Base-by-base conservation (phyloP, 2,329 filamentous ascomycete species). In the Paracamarosporium sp. region DNA sequence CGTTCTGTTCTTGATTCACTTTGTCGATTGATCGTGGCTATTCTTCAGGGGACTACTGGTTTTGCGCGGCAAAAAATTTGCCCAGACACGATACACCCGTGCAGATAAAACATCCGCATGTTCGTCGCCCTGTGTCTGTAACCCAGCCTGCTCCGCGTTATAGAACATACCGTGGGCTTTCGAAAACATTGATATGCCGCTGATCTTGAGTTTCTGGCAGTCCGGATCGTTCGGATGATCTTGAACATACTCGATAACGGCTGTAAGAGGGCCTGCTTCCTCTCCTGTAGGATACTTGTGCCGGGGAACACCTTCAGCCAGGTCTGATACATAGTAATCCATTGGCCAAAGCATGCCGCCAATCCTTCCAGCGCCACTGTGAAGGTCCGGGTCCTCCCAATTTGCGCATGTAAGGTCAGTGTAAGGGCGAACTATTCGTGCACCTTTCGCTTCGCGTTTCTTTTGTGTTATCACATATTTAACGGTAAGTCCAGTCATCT, bases 321-420 rank as follows among this genome's bases (percentile, higher is more conserved):
- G 30, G 33, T 50, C 47, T 5, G 24, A 27, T 8, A 50, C 47
- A 20, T 50, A 50, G 24, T 50, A 51, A 25, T 51, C 33, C 9
- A 50, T 38, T 1, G 3, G 45, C 12, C 5, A 11, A 3, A 2
- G 13, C 22, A 28, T 20, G 11, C 24, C 38, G 4, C 20, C 20
- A 8, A 9, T 7, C 22, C 5, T 8, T 5, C n/a, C 11, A 12
- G 13, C 4, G 38, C 2, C 8, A 11, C 7, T 13, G 17, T 27
- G n/a, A 24, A 7, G 13, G 12, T 9, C 9, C 5, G 41, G 41
- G 11, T 27, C 41, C 25, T 13, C 8, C 24, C 24, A 44, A 8
- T 27, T 27, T 1, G 22, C 41, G 11, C 22, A 27, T 2, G 41
- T 28, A 1, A 44, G 13, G 25, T 44, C 41, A 8, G 22, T 7